Conservation (phyloP, 495 filamentous ascomycete species). For the Tuber borchii region DNA sequence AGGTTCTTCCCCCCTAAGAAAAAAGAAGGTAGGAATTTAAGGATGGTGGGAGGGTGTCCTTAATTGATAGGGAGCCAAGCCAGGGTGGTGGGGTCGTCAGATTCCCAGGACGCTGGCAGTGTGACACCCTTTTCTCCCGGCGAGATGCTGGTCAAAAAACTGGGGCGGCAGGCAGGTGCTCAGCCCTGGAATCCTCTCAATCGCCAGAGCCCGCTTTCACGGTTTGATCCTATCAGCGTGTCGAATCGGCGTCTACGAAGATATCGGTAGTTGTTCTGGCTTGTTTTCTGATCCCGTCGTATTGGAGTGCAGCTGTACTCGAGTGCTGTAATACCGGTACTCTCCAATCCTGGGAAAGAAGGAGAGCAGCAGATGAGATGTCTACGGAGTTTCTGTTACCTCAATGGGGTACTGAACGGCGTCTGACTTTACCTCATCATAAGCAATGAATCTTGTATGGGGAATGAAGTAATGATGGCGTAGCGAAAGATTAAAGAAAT, state of each 20-base stretch:
- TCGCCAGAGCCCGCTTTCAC: neutral
- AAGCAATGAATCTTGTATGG: too few species aligned
- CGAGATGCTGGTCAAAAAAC: neutral
- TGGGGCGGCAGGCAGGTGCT: neutral
- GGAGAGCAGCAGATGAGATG: neutral
- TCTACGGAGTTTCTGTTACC: too few species aligned
- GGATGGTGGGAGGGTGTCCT: neutral
- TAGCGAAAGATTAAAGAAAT: too few species aligned
- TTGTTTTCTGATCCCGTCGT: neutral
- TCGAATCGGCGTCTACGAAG: neutral
- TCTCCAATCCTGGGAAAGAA: neutral
- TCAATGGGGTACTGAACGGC: too few species aligned
- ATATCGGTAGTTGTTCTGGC: neutral
- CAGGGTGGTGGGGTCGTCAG: neutral
- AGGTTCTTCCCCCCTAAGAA: neutral
- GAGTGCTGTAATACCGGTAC: neutral
- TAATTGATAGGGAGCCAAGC: neutral
- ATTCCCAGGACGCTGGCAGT: neutral
- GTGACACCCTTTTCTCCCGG: neutral
- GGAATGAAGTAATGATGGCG: too few species aligned
- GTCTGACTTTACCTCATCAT: too few species aligned
- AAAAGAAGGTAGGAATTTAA: neutral
- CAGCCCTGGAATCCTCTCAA: neutral
- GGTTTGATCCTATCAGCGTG: neutral
- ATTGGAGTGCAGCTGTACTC: neutral